phyloP scores from a whole-genome alignment of 2,329 filamentous ascomycete species.

The Colletotrichum cereale region DNA sequence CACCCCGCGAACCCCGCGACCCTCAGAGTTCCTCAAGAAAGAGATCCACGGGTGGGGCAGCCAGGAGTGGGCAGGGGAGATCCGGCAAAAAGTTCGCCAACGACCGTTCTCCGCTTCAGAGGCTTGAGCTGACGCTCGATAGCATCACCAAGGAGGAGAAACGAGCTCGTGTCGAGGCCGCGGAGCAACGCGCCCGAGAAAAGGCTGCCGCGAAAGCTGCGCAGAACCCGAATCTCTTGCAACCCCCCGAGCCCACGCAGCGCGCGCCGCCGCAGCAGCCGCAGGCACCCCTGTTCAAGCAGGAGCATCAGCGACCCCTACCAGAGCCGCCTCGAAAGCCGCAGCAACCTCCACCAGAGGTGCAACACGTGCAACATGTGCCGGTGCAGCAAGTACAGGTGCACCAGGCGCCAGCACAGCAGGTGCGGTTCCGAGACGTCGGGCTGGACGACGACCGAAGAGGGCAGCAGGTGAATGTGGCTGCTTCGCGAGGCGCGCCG shows the following conservation, averaged over 20 bases:
- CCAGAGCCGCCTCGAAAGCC: constrained; percentile 25
- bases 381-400: constrained; percentile 33
- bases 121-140: constrained; percentile 88
- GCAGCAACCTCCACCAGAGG: constrained; percentile 13
- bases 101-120: constrained; percentile 91
- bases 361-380: constrained; percentile 31
- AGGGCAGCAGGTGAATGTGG: constrained; percentile 43
- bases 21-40: constrained; percentile 26
- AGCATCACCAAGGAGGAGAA: constrained; percentile 98
- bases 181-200: constrained; percentile 80
- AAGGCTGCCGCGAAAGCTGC: constrained; percentile 56
- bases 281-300: constrained; percentile 41
- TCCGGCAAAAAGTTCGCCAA: constrained; percentile 75
- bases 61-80: constrained; percentile 44
- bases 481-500: constrained; percentile 44
- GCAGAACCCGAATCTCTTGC: constrained; percentile 43
- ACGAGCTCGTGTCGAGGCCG: constrained; percentile 84
- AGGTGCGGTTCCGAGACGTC: constrained; percentile 50
- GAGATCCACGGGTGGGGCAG: constrained; percentile 21
- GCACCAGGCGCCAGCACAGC: constrained; percentile 44
- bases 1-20: constrained; percentile 14
- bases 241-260: constrained; percentile 44
- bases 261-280: constrained; percentile 39
- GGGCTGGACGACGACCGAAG: constrained; percentile 13
- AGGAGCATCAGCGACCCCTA: constrained; percentile 43